Conservation (phyloP, 2,329 filamentous ascomycete species). For the Curvularia hawaiiensis region DNA sequence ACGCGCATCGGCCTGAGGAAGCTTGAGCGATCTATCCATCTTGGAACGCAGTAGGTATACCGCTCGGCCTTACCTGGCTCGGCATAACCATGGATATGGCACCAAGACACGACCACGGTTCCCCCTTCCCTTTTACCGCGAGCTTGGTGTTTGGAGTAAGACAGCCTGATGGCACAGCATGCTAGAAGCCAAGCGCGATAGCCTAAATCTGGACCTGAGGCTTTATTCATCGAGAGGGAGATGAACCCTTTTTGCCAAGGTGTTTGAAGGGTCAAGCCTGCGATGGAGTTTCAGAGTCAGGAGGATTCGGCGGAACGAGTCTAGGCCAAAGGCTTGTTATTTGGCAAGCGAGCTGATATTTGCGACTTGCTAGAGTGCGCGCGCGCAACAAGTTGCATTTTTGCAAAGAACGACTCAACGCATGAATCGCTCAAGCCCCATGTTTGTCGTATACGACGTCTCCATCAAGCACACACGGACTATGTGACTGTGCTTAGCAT, state of each 20-base stretch:
- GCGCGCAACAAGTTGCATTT: too few species aligned
- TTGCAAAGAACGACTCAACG: too few species aligned
- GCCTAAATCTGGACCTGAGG: not conserved
- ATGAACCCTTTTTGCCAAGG: constrained; percentile 1
- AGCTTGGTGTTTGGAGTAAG: not conserved
- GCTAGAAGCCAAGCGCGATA: not conserved
- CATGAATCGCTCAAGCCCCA: too few species aligned
- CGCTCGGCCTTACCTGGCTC: not conserved
- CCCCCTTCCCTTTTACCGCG: not conserved
- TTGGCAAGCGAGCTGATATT: not conserved
- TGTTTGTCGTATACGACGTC: too few species aligned
- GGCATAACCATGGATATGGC: not conserved
- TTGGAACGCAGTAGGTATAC: not conserved
- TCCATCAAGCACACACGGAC: not conserved
- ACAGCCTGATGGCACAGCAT: not conserved
- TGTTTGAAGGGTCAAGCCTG: constrained; percentile 3
- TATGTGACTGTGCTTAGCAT: not conserved
- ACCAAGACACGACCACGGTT: not conserved
- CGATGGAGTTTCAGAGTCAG: not conserved
- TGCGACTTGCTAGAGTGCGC: not conserved
- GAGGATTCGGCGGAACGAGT: not conserved
- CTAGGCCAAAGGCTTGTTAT: not conserved
- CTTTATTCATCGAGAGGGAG: not conserved
- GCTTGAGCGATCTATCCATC: not conserved
- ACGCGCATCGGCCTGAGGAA: not conserved